Base-by-base conservation (phyloP, 2,329 filamentous ascomycete species). In the Fusarium zealandicum region DNA sequence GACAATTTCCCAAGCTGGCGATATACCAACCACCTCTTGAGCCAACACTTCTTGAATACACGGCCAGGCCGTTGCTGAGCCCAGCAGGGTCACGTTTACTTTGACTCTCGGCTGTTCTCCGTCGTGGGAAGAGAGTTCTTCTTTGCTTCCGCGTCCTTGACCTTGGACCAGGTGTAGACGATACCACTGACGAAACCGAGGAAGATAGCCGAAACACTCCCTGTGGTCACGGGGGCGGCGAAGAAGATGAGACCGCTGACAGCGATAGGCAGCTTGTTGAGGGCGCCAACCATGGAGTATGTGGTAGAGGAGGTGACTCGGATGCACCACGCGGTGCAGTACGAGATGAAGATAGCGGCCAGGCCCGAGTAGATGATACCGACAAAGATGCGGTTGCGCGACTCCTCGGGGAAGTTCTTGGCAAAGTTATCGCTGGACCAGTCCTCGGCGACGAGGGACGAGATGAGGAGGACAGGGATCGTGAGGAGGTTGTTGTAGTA, bases 401-500 rank as follows among this genome's bases (percentile, higher is more conserved):
- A 80, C 63, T 89, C 89, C 16, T 79, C 67, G 3, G 95, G 95
- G 80, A 99, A 98, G 82, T 98, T 98, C 76, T 83, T 86, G 66
- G 80, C 76, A 65, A 99, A 78, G 78, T 99, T 99, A 59, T 81
- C 82, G 47, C 85, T 80, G 10, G 92, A 96, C 95, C 95, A 99
- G 78, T 98, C 91, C 75, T 99, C 95, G 64, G 90, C 80, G 61
- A 96, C 69, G 46, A 97, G 79, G 20, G 93, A 96, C 73, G 87
- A 87, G 68, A 92, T 73, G 53, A 97, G 76, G 42, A 99, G 87
- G 68, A 98, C 88, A 22, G 95, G 95, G 61, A 99, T 96, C 51
- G 93, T 96, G 65, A 99, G 86, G 36, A 98, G 84, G 78, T 99
- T 98, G 86, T 99, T 99, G 83, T 99, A 99, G 80, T 95, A 98